Conservation (phyloP, 2,329 filamentous ascomycete species). For the Beauveria sp. region DNA sequence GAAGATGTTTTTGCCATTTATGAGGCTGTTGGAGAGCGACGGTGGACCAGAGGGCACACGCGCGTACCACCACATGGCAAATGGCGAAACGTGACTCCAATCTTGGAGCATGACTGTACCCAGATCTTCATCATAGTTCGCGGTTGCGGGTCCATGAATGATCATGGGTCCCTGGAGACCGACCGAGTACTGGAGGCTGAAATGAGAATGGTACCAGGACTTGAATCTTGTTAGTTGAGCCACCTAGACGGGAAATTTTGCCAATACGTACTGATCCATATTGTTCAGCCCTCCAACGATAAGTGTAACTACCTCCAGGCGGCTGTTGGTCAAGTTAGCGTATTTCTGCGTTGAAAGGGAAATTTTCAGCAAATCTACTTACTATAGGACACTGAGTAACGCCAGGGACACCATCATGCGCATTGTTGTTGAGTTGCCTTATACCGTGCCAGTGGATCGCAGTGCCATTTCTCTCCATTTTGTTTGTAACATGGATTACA, state of each 20-base stretch:
- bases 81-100: constrained; percentile 38
- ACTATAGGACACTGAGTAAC: constrained; percentile 42
- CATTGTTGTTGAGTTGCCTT: constrained; percentile 45
- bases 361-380: background rate
- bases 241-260: background rate
- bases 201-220: constrained; percentile 56
- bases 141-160: constrained; percentile 51
- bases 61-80: background rate
- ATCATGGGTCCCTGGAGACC: constrained; percentile 54
- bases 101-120: constrained; percentile 53
- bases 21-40: constrained; percentile 30
- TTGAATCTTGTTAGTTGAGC: background rate
- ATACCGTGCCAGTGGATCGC: constrained; percentile 58
- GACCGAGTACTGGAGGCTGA: constrained; percentile 39
- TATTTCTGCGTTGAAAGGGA: too few species aligned
- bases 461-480: constrained; percentile 50
- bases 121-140: constrained; percentile 56
- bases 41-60: background rate
- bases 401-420: constrained; percentile 48
- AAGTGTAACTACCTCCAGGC: constrained; percentile 45
- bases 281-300: constrained; percentile 48
- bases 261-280: constrained; percentile 32
- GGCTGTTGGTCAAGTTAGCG: constrained; percentile 16
- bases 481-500: constrained; percentile 43
- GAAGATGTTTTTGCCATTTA: constrained; percentile 28